A percentile compares a stretch with the other conserved stretches of the same genome.
These are phyloP conservation scores for Nematocida parisii DNA, from an alignment of 371 early-diverging fungal genomes.

Conservation along the genomic window DNA sequence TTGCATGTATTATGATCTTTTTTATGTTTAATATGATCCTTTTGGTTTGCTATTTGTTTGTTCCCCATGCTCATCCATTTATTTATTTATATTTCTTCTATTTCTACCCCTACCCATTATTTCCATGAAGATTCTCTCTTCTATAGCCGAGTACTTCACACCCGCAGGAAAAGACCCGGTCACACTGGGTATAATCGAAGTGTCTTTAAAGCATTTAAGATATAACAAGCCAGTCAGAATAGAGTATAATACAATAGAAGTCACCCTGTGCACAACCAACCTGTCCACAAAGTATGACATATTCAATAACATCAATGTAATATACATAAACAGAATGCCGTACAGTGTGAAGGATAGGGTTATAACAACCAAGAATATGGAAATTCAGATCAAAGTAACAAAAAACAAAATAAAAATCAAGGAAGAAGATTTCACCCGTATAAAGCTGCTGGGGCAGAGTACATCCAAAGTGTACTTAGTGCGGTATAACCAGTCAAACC, in stretches of 20 bases:
- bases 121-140: slow-evolving; percentile 3
- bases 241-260: slow-evolving; percentile 13
- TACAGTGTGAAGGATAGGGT: not conserved
- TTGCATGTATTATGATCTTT: not conserved
- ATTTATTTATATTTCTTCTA: slow-evolving; percentile 1
- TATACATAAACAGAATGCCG: not conserved
- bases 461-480: slow-evolving; percentile 75
- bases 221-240: slow-evolving; percentile 3
- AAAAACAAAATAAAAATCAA: slow-evolving; percentile 13
- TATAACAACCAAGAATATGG: not conserved
- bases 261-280: not conserved
- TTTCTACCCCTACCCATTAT: not conserved
- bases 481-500: slow-evolving; percentile 73
- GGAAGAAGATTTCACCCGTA: slow-evolving; percentile 75
- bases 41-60: no score
- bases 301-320: slow-evolving; percentile 7
- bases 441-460: slow-evolving; percentile 81
- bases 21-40: not conserved
- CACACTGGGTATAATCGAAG: not conserved
- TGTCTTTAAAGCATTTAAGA: not conserved
- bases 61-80: not conserved
- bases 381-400: slow-evolving; percentile 33
- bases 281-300: not conserved
- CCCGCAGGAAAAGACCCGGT: not conserved
- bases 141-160: slow-evolving; percentile 3